These are phyloP conservation scores for Rhizoclosmatium sp. DNA, from an alignment of 192 early-diverging fungal genomes.

Conservation along the genomic window DNA sequence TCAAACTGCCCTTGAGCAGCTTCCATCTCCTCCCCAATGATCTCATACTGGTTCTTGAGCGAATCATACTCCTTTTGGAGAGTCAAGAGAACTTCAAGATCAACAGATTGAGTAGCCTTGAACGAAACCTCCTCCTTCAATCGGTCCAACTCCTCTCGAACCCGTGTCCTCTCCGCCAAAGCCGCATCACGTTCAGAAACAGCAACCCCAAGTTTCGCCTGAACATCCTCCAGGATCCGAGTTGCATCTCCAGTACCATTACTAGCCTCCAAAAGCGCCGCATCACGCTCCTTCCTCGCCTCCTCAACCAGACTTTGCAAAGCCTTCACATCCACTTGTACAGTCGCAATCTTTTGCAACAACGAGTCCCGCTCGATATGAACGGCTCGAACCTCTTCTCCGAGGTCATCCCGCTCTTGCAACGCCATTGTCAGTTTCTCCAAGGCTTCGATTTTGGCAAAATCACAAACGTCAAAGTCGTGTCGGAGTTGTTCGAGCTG, in stretches of 20 bases:
- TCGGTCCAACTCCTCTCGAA: background rate
- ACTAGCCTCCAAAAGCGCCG: background rate
- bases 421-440: constrained; percentile 24
- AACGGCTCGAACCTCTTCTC: background rate
- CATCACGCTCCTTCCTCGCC: constrained; percentile 3
- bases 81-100: background rate
- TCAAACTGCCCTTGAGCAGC: background rate
- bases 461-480: background rate
- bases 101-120: background rate
- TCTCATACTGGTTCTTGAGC: background rate
- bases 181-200: background rate
- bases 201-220: background rate
- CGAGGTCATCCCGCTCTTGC: constrained; percentile 10
- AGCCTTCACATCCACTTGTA: background rate
- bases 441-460: constrained; percentile 18
- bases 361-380: constrained; percentile 10
- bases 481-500: constrained; percentile 8
- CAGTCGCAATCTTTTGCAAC: background rate
- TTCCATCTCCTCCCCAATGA: background rate
- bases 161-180: background rate
- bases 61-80: constrained; percentile 21
- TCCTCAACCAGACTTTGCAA: background rate
- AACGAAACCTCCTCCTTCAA: constrained; percentile 2
- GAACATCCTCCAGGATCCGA: background rate
- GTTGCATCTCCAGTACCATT: background rate